These are phyloP conservation scores for Helicostylum pulchrum DNA, from an alignment of 192 early-diverging fungal genomes.

Conservation along the genomic window DNA sequence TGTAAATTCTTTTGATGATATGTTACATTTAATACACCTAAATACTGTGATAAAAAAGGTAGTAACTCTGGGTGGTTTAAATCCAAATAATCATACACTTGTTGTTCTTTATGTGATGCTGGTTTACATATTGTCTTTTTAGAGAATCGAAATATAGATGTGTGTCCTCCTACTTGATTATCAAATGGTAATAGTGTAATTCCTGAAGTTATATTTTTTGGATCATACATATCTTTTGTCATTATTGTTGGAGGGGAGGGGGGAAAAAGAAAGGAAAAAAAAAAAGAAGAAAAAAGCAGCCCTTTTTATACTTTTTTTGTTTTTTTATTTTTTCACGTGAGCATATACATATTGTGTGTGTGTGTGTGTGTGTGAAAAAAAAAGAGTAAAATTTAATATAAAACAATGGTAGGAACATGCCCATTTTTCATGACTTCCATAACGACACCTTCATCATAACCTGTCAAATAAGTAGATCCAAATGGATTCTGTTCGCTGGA, in stretches of 20 bases:
- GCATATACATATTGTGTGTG: too few species aligned
- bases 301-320: too few species aligned
- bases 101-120: constrained; percentile 73
- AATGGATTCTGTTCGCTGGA: constrained; percentile 69
- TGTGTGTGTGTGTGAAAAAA: neutral
- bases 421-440: constrained; percentile 68
- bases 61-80: constrained; percentile 71
- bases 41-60: constrained; percentile 87
- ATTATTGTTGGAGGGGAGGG: neutral
- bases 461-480: constrained; percentile 64
- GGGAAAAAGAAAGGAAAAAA: neutral
- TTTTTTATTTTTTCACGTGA: neutral
- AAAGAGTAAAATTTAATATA: too few species aligned
- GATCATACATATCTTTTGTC: constrained; percentile 22
- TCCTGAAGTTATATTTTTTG: constrained; percentile 38
- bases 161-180: constrained; percentile 97
- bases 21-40: constrained; percentile 93
- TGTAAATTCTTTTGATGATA: constrained; percentile 40
- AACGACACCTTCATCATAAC: constrained; percentile 53
- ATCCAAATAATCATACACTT: constrained; percentile 90
- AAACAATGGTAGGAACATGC: constrained; percentile 54
- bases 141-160: constrained; percentile 92
- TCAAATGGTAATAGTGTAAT: constrained; percentile 72
- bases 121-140: constrained; percentile 97
- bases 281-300: neutral